Evolutionary conservation across 129 eudicot genomes (phyloP).

Genomic region (Pulicaria dysenterica): DNA sequence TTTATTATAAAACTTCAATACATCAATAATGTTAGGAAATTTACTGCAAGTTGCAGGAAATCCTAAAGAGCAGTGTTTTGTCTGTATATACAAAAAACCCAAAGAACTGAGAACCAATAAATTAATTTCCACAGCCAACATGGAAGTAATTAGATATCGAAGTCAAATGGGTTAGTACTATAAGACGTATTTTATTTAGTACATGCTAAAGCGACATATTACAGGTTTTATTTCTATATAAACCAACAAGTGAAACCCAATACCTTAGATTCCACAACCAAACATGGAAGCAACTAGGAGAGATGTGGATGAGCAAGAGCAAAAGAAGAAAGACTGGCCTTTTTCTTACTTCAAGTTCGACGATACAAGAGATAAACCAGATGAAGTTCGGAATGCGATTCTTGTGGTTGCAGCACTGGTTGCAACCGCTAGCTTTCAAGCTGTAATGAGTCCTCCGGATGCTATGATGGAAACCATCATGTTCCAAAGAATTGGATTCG

Average conservation of each 20-base stretch:
- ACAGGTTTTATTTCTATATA: not conserved
- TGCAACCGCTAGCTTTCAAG: slow-evolving; percentile 20
- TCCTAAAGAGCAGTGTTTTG: no score
- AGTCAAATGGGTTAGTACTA: no score
- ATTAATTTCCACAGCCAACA: no score
- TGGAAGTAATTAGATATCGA: no score
- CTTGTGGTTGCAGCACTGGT: slow-evolving; percentile 13
- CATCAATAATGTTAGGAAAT: no score
- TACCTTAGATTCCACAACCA: not conserved
- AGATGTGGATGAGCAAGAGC: not conserved
- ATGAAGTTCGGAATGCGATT: slow-evolving; percentile 5
- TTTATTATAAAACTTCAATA: no score
- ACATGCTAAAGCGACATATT: no score
- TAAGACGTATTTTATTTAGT: no score
- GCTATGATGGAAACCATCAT: not conserved
- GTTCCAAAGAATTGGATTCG: not conserved
- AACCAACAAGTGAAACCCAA: not conserved
- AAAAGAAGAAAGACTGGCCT: not conserved
- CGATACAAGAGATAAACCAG: not conserved
- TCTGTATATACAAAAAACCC: no score
- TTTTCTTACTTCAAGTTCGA: slow-evolving; percentile 4
- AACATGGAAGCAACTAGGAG: not conserved
- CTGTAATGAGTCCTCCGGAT: slow-evolving; percentile 1
- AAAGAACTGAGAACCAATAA: no score
- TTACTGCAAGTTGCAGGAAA: no score